Base-by-base conservation (phyloP, 306 rosid genomes). In the Ziziphus jujuba region DNA sequence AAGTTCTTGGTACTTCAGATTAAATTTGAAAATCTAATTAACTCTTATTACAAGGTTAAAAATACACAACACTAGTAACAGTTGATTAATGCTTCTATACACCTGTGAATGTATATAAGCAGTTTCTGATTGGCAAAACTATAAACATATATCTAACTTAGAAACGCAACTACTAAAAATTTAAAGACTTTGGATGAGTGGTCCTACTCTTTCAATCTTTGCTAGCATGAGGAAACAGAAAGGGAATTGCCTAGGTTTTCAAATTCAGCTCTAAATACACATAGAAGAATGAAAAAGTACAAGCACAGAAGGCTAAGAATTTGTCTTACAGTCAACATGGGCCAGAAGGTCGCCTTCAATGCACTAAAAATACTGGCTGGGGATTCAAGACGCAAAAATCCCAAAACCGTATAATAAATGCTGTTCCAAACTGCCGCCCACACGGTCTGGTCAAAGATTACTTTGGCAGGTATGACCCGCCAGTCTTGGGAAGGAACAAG, bases 391-490 rank as follows among this genome's bases (percentile, higher is more conserved):
- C 98, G 98, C 71, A 93, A 68, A 56, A 93, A 19, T 48, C 90
- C 97, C 64, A 93, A 81, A 63, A 69, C 91, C 0, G 78, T 78
- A 72, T 72, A 93, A 71, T 93, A 93, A 71, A 93, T 83, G 87
- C 96, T 90, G 86, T 93, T 93, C 98, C 98, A 93, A 78, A 86
- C 48, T 15, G 98, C 98, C 16, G 98, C 76, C 97, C 97, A 93
- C 54, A 72, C 82, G 3, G 98, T 93, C 84, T 93, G 97, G 61
- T 93, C 98, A 3, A 90, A 90, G 38, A 66, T 84, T 66, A 93
- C 98, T 86, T 90, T 90, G 49, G 63, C 97, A 77, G 96, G 98
- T 82, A 93, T 96, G 47, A 90, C 96, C 98, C 98, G 90, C 98
- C 98, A 93, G 79, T 77, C 98, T 78, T 88, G 83, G 80, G 78